phyloP scores from a whole-genome alignment of 192 early-diverging fungal genomes.

The Funneliformis mosseae region DNA sequence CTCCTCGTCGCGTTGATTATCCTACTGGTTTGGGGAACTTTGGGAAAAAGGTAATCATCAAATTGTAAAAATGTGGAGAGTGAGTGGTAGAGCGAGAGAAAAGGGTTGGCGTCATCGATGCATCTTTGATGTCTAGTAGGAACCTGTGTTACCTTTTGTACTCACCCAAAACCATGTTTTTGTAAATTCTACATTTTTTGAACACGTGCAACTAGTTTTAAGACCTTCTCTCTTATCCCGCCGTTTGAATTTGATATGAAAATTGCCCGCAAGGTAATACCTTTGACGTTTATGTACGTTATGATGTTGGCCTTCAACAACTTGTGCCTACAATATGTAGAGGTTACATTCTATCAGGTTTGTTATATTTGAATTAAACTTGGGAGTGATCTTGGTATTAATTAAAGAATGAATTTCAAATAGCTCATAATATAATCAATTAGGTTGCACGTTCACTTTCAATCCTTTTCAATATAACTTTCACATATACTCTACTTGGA shows the following conservation, averaged over 20 bases:
- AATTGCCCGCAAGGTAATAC: conserved; percentile 56
- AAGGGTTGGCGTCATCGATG: no score
- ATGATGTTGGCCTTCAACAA: conserved; percentile 70
- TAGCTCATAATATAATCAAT: neutral
- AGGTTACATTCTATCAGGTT: conserved; percentile 71
- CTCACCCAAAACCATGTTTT: no score
- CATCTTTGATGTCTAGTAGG: neutral
- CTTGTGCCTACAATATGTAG: conserved; percentile 64
- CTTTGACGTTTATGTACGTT: conserved; percentile 66
- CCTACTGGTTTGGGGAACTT: conserved; percentile 54
- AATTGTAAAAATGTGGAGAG: neutral
- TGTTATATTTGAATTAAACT: neutral
- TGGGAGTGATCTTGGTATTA: neutral
- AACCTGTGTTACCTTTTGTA: neutral
- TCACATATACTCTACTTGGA: conserved; percentile 63
- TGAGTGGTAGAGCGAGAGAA: no score
- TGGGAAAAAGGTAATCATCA: conserved; percentile 54
- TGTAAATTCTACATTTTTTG: neutral
- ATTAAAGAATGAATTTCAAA: neutral
- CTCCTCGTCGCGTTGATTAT: conserved; percentile 59
- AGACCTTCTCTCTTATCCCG: conserved; percentile 59
- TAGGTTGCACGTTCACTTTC: conserved; percentile 65
- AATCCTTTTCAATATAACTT: conserved; percentile 69
- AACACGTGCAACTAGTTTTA: conserved; percentile 37
- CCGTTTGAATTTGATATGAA: conserved; percentile 61